Conservation (phyloP, 257 asterid species). For the Scutellaria galericulata region DNA sequence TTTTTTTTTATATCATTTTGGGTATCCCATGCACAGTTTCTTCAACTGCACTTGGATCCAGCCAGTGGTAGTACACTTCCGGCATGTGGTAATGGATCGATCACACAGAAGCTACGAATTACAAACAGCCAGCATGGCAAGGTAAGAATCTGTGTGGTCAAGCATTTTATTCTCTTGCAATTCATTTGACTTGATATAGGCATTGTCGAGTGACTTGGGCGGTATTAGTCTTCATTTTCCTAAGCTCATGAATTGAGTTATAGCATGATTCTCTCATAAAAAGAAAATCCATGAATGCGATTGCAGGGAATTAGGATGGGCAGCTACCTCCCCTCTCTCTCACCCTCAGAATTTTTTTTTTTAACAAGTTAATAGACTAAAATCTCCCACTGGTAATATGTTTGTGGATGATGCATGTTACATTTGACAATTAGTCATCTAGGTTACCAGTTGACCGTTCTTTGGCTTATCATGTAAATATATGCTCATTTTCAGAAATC, state of each 20-base stretch:
- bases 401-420: neutral
- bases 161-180: neutral
- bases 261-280: neutral
- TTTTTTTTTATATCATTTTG: conserved; percentile 4
- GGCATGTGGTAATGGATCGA: conserved; percentile 66
- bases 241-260: neutral
- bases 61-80: conserved; percentile 87
- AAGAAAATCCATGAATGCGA: neutral
- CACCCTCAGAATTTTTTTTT: too few relatives aligned
- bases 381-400: too few relatives aligned
- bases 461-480: conserved; percentile 23
- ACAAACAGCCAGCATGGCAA: conserved; percentile 93
- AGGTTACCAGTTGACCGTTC: too few relatives aligned
- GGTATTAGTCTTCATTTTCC: neutral
- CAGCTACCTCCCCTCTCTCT: neutral
- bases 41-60: conserved; percentile 94
- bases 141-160: conserved; percentile 44
- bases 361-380: too few relatives aligned
- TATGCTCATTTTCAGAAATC: conserved; percentile 65
- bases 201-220: neutral
- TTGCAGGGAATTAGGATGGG: neutral
- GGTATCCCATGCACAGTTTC: conserved; percentile 66
- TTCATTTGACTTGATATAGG: neutral
- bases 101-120: conserved; percentile 75
- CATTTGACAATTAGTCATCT: neutral